These are phyloP conservation scores for Tulasnella sp. DNA, from an alignment of 768 basidiomycete genomes.

Conservation along the genomic window DNA sequence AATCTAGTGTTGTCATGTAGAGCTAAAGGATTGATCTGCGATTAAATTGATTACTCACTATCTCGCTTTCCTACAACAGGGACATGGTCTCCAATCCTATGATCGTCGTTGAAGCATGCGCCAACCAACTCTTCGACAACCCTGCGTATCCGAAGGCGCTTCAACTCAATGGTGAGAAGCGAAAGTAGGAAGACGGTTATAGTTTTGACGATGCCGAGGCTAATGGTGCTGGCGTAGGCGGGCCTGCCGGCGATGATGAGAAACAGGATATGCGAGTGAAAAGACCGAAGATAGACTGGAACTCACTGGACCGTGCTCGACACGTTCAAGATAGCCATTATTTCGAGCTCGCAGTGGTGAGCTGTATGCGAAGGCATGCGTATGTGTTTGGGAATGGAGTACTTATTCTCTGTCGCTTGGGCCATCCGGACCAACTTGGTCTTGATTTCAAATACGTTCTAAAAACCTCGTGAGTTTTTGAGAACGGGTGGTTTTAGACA, in stretches of 20 bases:
- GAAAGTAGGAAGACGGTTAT: too few species aligned
- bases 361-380: constrained; percentile 20
- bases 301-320: too few species aligned
- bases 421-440: constrained; percentile 39
- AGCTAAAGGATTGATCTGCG: too few species aligned
- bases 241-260: constrained; percentile 22
- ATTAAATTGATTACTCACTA: background rate
- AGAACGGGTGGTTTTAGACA: constrained; percentile 26
- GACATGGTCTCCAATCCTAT: constrained; percentile 24
- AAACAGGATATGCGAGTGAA: too few species aligned
- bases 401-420: too few species aligned
- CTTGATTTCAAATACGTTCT: constrained; percentile 48
- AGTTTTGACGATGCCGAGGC: constrained; percentile 14
- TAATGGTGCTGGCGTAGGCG: constrained; percentile 35
- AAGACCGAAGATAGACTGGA: constrained; percentile 32
- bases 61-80: too few species aligned
- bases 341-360: constrained; percentile 40
- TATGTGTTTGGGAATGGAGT: background rate
- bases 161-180: constrained; percentile 28
- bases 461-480: too few species aligned
- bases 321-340: constrained; percentile 41
- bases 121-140: constrained; percentile 53
- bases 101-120: constrained; percentile 37
- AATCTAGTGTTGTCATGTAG: too few species aligned
- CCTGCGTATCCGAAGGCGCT: constrained; percentile 48